Conservation (phyloP, 345 rosid species). For the Rhodamnia rubescens region DNA sequence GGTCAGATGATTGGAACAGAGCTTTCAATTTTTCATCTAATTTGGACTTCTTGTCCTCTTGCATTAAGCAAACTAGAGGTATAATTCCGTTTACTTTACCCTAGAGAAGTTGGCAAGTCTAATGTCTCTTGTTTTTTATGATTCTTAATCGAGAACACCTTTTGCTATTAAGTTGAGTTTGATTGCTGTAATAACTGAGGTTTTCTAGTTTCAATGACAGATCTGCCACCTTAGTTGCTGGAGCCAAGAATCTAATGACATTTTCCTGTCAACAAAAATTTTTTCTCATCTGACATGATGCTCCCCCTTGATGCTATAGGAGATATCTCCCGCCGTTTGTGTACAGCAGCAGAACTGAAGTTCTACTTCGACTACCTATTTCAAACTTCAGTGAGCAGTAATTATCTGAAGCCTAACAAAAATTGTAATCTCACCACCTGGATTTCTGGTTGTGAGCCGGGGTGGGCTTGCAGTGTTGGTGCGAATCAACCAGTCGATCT, state of each 20-base stretch:
- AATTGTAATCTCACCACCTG: constrained; percentile 82
- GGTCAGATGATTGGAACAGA: constrained; percentile 77
- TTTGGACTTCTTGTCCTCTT: constrained; percentile 55
- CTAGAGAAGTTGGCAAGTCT: background rate
- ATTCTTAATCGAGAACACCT: background rate
- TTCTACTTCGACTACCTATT: constrained; percentile 53
- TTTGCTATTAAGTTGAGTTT: background rate
- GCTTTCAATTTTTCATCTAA: constrained; percentile 77
- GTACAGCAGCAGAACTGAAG: constrained; percentile 75
- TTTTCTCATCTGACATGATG: background rate
- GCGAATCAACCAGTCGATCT: constrained; percentile 33
- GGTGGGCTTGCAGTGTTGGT: constrained; percentile 79
- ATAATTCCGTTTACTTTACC: background rate
- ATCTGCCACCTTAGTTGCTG: background rate
- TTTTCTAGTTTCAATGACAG: background rate
- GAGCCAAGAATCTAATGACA: background rate
- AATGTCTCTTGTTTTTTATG: background rate
- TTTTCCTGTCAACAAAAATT: background rate
- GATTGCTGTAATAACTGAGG: background rate
- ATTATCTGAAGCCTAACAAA: constrained; percentile 44
- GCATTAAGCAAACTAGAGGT: constrained; percentile 57
- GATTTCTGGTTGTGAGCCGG: constrained; percentile 93
- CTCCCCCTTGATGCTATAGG: constrained; percentile 28
- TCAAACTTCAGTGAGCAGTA: constrained; percentile 14
- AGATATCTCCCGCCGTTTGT: constrained; percentile 33